Conservation (phyloP, 768 basidiomycete species). For the Mycena capillaripes region DNA sequence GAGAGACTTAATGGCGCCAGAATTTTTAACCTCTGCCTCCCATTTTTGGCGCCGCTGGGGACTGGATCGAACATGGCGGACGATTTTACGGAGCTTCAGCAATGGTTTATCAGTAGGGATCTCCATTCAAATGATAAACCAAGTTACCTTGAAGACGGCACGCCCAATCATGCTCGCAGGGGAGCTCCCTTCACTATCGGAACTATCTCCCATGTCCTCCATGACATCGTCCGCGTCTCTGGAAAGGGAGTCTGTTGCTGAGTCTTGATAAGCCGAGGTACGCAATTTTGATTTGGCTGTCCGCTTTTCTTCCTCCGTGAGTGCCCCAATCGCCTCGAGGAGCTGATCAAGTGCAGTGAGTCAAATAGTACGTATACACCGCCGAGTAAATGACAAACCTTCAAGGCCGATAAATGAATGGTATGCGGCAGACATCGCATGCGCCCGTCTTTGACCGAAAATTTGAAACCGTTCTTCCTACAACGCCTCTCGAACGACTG, state of each 20-base stretch:
- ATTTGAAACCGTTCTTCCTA: not conserved
- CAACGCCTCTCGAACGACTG: not conserved
- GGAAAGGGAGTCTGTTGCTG: not conserved
- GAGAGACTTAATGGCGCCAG: not conserved
- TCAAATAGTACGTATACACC: not conserved
- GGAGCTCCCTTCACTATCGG: not conserved
- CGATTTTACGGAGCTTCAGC: slow-evolving; percentile 23
- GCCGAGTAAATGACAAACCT: not conserved
- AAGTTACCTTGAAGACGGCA: slow-evolving; percentile 2
- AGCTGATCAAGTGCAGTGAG: not conserved
- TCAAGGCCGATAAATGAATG: not conserved
- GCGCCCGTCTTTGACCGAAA: not conserved
- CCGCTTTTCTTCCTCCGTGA: slow-evolving; percentile 1
- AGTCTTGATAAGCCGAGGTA: slow-evolving; percentile 18
- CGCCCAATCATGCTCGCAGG: not conserved
- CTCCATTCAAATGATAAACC: too few species aligned
- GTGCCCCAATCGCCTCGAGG: not conserved
- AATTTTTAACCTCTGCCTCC: not conserved
- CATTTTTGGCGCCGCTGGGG: slow-evolving; percentile 22
- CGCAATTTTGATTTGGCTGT: not conserved
- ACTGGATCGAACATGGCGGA: slow-evolving; percentile 28
- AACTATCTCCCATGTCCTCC: not conserved
- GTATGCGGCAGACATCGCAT: slow-evolving; percentile 3
- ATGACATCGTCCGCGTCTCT: not conserved
- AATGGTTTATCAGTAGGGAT: too few species aligned